Evolutionary conservation across 2,329 filamentous ascomycete species (phyloP).

Genomic region (Paecilomyces formosus): DNA sequence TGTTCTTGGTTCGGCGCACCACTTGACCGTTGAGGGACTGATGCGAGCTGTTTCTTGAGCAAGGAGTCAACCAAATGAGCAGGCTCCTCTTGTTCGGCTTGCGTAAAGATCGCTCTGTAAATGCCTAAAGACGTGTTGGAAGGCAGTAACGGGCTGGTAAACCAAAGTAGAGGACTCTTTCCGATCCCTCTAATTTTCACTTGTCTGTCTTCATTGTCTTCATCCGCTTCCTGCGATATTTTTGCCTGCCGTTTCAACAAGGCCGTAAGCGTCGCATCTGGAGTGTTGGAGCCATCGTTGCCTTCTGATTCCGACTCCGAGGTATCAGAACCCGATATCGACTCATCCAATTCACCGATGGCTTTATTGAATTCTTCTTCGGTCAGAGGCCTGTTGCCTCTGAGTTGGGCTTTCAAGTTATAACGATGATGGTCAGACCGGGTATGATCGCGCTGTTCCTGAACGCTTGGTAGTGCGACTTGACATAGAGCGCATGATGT

Average conservation of each 20-base stretch:
- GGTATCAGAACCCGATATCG: constrained; percentile 70
- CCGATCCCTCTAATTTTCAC: constrained; percentile 49
- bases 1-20: constrained; percentile 29
- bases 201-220: constrained; percentile 33
- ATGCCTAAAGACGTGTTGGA: constrained; percentile 74
- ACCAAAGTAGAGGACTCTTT: constrained; percentile 77
- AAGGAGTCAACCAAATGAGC: constrained; percentile 60
- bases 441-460: constrained; percentile 78
- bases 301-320: constrained; percentile 63
- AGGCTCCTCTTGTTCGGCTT: constrained; percentile 60
- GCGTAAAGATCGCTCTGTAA: constrained; percentile 74
- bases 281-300: constrained; percentile 37
- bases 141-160: constrained; percentile 67
- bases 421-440: constrained; percentile 89
- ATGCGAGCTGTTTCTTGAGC: constrained; percentile 67
- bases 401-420: constrained; percentile 86
- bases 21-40: constrained; percentile 41
- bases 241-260: constrained; percentile 33
- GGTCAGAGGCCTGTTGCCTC: constrained; percentile 62
- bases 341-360: constrained; percentile 81
- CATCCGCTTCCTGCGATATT: constrained; percentile 33
- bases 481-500: constrained; percentile 77
- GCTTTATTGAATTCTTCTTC: constrained; percentile 83
- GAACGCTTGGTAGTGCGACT: constrained; percentile 61
- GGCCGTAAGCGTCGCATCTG: constrained; percentile 55